A percentile compares a stretch with the other conserved stretches of the same genome.
Evolutionary conservation across 495 filamentous ascomycete genomes (phyloP).

Genomic region (Podospora tetraspora): DNA sequence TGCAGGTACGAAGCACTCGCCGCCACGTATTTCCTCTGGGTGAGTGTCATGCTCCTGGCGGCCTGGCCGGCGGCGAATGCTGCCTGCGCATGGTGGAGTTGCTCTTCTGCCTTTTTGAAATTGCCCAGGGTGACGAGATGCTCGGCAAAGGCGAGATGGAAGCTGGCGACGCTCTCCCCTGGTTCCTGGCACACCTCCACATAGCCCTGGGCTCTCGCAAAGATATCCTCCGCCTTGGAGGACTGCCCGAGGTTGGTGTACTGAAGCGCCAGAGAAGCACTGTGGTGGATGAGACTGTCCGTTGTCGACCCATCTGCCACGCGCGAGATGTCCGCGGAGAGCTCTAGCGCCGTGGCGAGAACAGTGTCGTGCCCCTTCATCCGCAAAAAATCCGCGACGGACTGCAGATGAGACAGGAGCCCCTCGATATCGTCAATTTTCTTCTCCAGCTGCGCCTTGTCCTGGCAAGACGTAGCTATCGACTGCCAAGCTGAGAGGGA

Average conservation of each 20-base stretch:
- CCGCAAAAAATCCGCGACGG: conserved; percentile 69
- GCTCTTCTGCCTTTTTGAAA: conserved; percentile 50
- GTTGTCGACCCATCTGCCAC: conserved; percentile 47
- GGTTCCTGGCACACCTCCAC: conserved; percentile 13
- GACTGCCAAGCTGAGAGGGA: conserved; percentile 48
- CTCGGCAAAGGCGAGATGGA: conserved; percentile 68
- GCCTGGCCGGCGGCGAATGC: conserved; percentile 24
- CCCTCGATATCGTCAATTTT: conserved; percentile 58
- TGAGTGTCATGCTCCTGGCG: conserved; percentile 13
- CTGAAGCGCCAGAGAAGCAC: conserved; percentile 60
- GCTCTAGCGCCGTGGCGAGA: conserved; percentile 43
- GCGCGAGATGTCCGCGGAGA: conserved; percentile 47
- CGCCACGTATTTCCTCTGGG: conserved; percentile 38
- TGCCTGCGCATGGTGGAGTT: conserved; percentile 34
- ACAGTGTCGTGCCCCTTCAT: conserved; percentile 58
- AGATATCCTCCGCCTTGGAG: conserved; percentile 60
- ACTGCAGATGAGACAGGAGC: conserved; percentile 58
- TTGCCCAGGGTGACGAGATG: conserved; percentile 66
- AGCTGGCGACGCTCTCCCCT: conserved; percentile 42
- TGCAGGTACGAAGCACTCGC: conserved; percentile 53
- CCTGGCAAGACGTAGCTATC: conserved; percentile 44
- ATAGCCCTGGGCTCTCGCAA: conserved; percentile 52
- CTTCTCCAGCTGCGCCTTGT: conserved; percentile 46
- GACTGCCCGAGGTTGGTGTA: conserved; percentile 75
- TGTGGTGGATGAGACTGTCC: conserved; percentile 54